Base-by-base conservation (phyloP, 2,329 filamentous ascomycete species). In the Metarhizium rileyi region DNA sequence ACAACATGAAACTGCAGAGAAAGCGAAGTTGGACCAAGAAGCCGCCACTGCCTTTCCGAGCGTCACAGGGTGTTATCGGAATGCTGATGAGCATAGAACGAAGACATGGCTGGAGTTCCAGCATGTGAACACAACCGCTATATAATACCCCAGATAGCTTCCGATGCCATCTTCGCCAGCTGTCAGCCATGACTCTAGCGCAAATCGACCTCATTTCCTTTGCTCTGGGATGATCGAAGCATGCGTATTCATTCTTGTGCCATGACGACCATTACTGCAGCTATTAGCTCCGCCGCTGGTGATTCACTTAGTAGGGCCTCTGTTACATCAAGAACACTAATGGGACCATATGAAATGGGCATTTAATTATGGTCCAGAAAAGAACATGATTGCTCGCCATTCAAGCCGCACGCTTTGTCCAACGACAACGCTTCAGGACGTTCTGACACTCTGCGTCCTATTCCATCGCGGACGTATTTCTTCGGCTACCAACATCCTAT, bases 1-100 rank as follows among this genome's bases (percentile, higher is more conserved):
- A 55, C 71, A 76, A 53, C 65, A 69, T 28, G 73, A 75, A 55
- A 69, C 67, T 5, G 69, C 74, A 66, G 70, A 73, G 52, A 70
- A 69, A 53, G 66, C 73, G 55, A 64, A 66, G 20, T 63, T 70
- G 36, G 71, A 77, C 49, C 59, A 67, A 44, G 64, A 71, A 48
- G 66, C 70, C 44, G 67, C 67, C 8, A 69, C 70, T 40, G 59
- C 75, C 28, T 55, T 76, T 6, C 63, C 59, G 42, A 70, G 69
- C 50, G 68, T 68, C 3, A 63, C 66, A 7, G 67, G 67, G 8
- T 59, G 63, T 8, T 63, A 65, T 14, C 65, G 63, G 1, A 62
- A 67, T 50, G 61, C 63, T 10, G 63, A 67, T 25, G 62, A 69
- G 52, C 66, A 62, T 55, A 63, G 66, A 9, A 70, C 68, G 14